These are phyloP conservation scores for Bipolaris gigantea DNA, from an alignment of 2,329 filamentous ascomycete species.

Conservation along the genomic window DNA sequence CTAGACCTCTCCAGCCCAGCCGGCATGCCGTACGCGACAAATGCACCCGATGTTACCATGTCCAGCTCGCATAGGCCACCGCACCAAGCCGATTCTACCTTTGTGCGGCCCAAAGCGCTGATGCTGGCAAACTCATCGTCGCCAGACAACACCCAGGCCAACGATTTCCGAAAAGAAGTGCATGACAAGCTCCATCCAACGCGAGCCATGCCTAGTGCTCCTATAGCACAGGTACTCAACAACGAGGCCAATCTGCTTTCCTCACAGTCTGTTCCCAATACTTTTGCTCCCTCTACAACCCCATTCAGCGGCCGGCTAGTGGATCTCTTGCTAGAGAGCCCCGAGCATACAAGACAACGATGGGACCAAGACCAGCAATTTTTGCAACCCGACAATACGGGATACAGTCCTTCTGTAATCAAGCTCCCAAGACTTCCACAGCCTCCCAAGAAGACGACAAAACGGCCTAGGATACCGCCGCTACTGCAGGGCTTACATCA, in stretches of 20 bases:
- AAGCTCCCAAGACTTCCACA: constrained; percentile 47
- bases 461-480: constrained; percentile 49
- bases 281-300: constrained; percentile 17
- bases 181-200: constrained; percentile 2
- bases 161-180: constrained; percentile 6
- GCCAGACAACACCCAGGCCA: constrained; percentile 3
- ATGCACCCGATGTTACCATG: background rate
- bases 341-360: constrained; percentile 19
- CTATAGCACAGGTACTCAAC: constrained; percentile 43
- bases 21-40: background rate
- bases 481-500: constrained; percentile 64
- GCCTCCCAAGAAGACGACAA: constrained; percentile 34
- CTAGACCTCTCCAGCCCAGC: constrained; percentile 9
- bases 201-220: constrained; percentile 30
- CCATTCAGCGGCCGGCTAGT: constrained; percentile 36
- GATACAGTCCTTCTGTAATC: constrained; percentile 28
- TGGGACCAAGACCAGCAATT: constrained; percentile 26
- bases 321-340: constrained; percentile 31
- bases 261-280: constrained; percentile 15
- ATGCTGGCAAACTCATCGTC: constrained; percentile 6
- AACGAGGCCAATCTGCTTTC: constrained; percentile 20
- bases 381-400: constrained; percentile 15
- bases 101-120: constrained; percentile 8
- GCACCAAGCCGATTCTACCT: constrained; percentile 5
- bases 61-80: constrained; percentile 3